Percentiles rank a stretch among this genome's conserved stretches.
Conservation (phyloP, 1,284 basidiomycete species). For the Ceratobasidium sp. region DNA sequence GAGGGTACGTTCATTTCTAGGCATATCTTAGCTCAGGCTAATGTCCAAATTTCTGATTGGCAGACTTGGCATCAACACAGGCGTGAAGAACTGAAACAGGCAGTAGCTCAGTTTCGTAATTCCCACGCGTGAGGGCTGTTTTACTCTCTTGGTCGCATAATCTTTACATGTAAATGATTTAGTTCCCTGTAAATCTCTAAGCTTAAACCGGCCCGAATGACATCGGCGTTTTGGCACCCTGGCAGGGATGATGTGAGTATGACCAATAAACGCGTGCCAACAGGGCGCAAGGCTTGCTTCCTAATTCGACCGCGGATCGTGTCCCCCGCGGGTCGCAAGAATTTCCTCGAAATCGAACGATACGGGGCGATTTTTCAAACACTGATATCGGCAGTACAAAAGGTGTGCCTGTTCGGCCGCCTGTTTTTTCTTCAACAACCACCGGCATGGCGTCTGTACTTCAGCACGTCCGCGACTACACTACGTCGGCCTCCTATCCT, state of each 20-base stretch:
- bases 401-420: not conserved
- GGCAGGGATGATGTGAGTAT: not conserved
- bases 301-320: not conserved
- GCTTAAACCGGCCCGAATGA: not conserved
- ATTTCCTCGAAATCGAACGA: slow-evolving; percentile 34
- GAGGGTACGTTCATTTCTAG: slow-evolving; percentile 21
- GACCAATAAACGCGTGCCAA: slow-evolving; percentile 20
- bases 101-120: slow-evolving; percentile 1
- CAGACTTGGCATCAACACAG: slow-evolving; percentile 36
- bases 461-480: slow-evolving; percentile 34
- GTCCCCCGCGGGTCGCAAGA: slow-evolving; percentile 21
- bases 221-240: too few species aligned
- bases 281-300: not conserved
- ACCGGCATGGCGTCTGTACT: slow-evolving; percentile 34
- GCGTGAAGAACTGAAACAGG: slow-evolving; percentile 6
- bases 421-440: slow-evolving; percentile 15
- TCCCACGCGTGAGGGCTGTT: not conserved
- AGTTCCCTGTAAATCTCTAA: not conserved
- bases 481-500: slow-evolving; percentile 18
- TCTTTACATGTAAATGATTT: not conserved
- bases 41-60: not conserved
- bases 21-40: not conserved
- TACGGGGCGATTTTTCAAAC: slow-evolving; percentile 2
- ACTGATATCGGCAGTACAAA: slow-evolving; percentile 24
- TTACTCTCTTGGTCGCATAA: not conserved